Evolutionary conservation across 805 yeast genomes (phyloP).

Genomic region (Schwanniomyces vanrijiae): DNA sequence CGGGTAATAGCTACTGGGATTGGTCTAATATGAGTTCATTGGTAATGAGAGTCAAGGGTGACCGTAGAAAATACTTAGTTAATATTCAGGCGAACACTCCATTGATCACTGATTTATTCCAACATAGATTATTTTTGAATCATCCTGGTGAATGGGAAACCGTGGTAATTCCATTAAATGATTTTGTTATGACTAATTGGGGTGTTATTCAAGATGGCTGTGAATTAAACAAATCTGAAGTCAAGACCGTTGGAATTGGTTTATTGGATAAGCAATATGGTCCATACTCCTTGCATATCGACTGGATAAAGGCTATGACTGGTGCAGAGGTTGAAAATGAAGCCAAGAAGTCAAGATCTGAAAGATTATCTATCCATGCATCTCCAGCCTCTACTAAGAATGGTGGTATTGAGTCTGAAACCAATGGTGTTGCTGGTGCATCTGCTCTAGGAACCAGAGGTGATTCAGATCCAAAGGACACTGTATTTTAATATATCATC

Average conservation of each 20-base stretch:
- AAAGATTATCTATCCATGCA: conserved; percentile 14
- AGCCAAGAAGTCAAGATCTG: conserved; percentile 34
- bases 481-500: conserved; percentile 22
- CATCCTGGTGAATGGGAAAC: conserved; percentile 82
- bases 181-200: conserved; percentile 80
- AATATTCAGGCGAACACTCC: conserved; percentile 83
- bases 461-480: conserved; percentile 32
- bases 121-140: conserved; percentile 72
- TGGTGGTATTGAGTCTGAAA: conserved; percentile 5
- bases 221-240: conserved; percentile 59
- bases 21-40: conserved; percentile 63
- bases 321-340: conserved; percentile 50
- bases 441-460: conserved; percentile 26
- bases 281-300: conserved; percentile 66
- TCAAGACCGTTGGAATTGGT: conserved; percentile 76
- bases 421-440: conserved; percentile 17
- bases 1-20: conserved; percentile 60
- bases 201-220: conserved; percentile 59
- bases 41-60: conserved; percentile 71
- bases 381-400: conserved; percentile 8
- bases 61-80: conserved; percentile 70
- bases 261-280: conserved; percentile 77
- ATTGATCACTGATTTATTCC: conserved; percentile 74
- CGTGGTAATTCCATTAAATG: conserved; percentile 72
- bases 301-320: conserved; percentile 68